Percentiles rank a stretch among this genome's conserved stretches.
Conservation (phyloP, 2,329 filamentous ascomycete genomes). For the Apiospora koreana region DNA sequence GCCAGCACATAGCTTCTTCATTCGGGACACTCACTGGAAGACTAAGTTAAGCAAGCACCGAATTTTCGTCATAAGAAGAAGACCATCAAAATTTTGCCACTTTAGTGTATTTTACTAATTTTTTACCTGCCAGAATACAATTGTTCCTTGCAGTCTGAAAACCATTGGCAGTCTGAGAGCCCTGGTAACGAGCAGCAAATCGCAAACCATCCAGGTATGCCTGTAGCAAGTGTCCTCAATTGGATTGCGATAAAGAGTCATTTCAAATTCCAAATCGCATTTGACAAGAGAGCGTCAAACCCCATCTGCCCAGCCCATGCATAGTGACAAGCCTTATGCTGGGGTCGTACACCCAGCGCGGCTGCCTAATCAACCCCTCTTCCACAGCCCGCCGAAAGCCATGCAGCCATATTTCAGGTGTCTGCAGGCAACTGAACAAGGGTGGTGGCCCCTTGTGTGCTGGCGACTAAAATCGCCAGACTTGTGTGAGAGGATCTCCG, state of each 20-base stretch:
- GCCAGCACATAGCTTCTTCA: no score
- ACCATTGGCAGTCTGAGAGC: not conserved
- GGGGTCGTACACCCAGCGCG: not conserved
- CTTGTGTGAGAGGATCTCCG: constrained; percentile 11
- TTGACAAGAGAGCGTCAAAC: not conserved
- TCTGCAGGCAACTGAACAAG: not conserved
- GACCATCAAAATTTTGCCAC: not conserved
- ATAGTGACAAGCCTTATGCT: not conserved
- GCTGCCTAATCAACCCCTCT: not conserved
- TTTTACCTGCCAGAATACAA: constrained; percentile 12
- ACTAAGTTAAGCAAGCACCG: no score
- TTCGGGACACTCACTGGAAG: no score
- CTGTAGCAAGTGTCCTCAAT: not conserved
- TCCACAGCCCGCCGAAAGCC: not conserved
- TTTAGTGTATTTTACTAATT: constrained; percentile 13
- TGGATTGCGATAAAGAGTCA: not conserved
- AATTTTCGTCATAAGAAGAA: not conserved
- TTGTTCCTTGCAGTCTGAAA: constrained; percentile 2
- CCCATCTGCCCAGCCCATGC: not conserved
- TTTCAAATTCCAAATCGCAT: not conserved
- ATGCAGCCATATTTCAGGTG: constrained; percentile 16
- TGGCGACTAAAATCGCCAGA: constrained; percentile 10
- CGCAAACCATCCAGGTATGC: not conserved
- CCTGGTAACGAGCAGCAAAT: not conserved
- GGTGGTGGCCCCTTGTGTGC: not conserved